phyloP scores from a whole-genome alignment of 2,329 filamentous ascomycete species.

The Sordariomycetes sp. region DNA sequence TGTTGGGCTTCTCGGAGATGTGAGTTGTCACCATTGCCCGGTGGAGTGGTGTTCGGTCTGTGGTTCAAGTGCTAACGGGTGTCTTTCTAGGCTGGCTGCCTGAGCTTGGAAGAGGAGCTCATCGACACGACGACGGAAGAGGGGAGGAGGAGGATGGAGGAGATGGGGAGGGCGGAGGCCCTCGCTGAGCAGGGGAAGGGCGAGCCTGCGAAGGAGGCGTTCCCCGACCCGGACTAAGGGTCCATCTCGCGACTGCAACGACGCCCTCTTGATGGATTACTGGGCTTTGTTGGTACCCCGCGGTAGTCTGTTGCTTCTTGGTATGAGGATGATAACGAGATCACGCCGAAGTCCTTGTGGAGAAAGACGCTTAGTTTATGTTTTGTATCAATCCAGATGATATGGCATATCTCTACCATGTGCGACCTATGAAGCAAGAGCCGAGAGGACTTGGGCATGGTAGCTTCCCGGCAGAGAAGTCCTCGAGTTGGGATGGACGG shows the following conservation, averaged over 20 bases:
- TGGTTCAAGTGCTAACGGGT: slow-evolving; percentile 10
- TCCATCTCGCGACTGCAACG: background rate
- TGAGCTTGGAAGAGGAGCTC: slow-evolving; percentile 84
- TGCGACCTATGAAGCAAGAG: background rate
- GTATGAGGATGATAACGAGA: background rate
- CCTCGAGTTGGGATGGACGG: too few relatives aligned
- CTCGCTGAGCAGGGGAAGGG: background rate
- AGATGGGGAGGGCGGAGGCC: slow-evolving; percentile 29
- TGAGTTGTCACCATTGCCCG: slow-evolving; percentile 19
- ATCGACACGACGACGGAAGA: slow-evolving; percentile 91
- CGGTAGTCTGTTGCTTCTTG: too few relatives aligned
- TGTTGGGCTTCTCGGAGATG: slow-evolving; percentile 65
- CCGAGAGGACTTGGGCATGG: background rate
- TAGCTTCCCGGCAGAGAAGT: too few relatives aligned
- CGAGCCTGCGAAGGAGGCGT: background rate
- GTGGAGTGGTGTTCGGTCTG: background rate
- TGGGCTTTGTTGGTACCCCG: background rate
- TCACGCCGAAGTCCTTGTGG: background rate
- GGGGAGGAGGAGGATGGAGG: slow-evolving; percentile 63
- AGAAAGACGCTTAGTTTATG: background rate
- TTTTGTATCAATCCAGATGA: background rate
- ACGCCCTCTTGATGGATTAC: background rate
- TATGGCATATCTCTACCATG: background rate
- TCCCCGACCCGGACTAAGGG: slow-evolving; percentile 8
- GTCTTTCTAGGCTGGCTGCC: slow-evolving; percentile 53